These are phyloP conservation scores for Phytophthora multivora DNA, from an alignment of 352 stramenopile species.

Conservation along the genomic window DNA sequence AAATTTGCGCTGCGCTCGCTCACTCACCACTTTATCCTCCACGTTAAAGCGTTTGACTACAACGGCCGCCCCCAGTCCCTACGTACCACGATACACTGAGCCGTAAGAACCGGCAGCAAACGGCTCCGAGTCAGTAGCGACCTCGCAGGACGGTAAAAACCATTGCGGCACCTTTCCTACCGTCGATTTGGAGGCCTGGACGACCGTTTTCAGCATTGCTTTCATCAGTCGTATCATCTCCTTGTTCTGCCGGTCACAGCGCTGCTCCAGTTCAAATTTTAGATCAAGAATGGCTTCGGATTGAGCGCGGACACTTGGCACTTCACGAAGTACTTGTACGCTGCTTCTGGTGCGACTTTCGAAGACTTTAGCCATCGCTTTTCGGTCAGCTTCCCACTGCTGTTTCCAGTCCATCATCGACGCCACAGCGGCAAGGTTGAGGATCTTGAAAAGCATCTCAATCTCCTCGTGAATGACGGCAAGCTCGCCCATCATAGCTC, in stretches of 20 bases:
- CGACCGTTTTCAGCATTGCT: constrained; percentile 7
- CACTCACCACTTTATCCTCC: constrained; percentile 8
- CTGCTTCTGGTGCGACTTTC: not conserved
- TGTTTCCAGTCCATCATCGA: constrained; percentile 21
- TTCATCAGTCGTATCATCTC: constrained; percentile 9
- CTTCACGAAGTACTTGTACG: constrained; percentile 1
- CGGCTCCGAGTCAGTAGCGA: constrained; percentile 5
- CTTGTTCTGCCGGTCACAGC: not conserved
- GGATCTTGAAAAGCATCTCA: constrained; percentile 7
- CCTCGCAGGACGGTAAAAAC: constrained; percentile 24
- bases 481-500: constrained; percentile 15
- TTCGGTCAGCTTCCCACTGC: constrained; percentile 15
- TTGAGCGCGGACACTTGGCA: constrained; percentile 5
- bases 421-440: constrained; percentile 3
- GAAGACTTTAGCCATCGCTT: not conserved
- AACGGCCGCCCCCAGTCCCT: constrained; percentile 23
- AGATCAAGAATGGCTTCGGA: constrained; percentile 10
- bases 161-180: constrained; percentile 13
- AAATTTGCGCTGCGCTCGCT: constrained; percentile 10
- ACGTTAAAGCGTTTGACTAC: constrained; percentile 41
- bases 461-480: constrained; percentile 22
- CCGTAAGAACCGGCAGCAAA: constrained; percentile 33
- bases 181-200: constrained; percentile 8
- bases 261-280: constrained; percentile 18
- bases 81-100: constrained; percentile 24